Percentiles rank a stretch among this genome's conserved stretches.
These are phyloP conservation scores for Medicago lupulina DNA, from an alignment of 306 rosid species.

Conservation along the genomic window DNA sequence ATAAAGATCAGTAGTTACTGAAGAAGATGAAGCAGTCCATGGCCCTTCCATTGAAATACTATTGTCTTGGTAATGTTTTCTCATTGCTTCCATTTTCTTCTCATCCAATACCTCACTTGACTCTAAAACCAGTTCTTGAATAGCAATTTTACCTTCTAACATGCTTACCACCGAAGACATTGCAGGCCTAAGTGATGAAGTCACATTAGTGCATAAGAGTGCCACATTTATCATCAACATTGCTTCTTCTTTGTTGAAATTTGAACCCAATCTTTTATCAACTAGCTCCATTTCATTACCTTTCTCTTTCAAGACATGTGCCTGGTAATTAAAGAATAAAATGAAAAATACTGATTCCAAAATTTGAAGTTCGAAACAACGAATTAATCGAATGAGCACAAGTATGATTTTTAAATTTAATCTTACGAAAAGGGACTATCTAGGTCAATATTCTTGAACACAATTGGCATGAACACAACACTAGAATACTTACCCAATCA, in stretches of 20 bases:
- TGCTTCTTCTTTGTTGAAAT: constrained; percentile 45
- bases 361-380: neutral
- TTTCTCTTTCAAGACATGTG: constrained; percentile 21
- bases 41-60: constrained; percentile 4
- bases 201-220: constrained; percentile 46
- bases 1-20: constrained; percentile 16
- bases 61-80: constrained; percentile 7
- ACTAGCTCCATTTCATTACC: constrained; percentile 28
- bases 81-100: constrained; percentile 31
- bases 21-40: constrained; percentile 27
- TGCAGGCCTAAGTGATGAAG: constrained; percentile 48
- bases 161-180: constrained; percentile 47
- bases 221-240: constrained; percentile 50
- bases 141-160: constrained; percentile 37
- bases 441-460: neutral
- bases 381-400: neutral
- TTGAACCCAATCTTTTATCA: constrained; percentile 40
- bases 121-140: neutral
- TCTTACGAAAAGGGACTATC: too few species aligned
- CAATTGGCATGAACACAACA: neutral
- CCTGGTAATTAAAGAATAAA: constrained; percentile 34
- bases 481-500: constrained; percentile 45
- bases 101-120: constrained; percentile 26
- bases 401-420: too few species aligned
- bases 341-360: neutral